Evolutionary conservation across 352 stramenopile species (phyloP).

Genomic region (Globisporangium spiculum): DNA sequence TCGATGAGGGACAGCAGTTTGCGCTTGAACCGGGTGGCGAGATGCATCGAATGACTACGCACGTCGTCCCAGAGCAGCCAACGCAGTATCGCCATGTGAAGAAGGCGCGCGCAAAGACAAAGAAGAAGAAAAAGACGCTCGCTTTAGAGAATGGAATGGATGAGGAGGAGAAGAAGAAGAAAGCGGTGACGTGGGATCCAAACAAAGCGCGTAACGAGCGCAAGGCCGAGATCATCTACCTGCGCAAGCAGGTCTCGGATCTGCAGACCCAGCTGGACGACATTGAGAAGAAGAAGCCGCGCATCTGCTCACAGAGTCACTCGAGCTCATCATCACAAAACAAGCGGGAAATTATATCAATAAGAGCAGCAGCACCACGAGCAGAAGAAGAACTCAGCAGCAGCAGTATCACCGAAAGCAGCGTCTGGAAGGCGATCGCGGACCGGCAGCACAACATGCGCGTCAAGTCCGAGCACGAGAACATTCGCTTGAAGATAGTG

Average conservation of each 20-base stretch:
- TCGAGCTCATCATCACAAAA: too few relatives aligned
- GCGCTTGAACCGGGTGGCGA: too few relatives aligned
- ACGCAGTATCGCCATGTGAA: too few relatives aligned
- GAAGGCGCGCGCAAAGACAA: too few relatives aligned
- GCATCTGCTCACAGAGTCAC: too few relatives aligned
- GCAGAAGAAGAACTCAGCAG: not conserved
- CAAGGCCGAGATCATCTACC: constrained; percentile 34
- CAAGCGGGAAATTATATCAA: too few relatives aligned
- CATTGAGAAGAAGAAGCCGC: not conserved
- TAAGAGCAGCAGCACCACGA: not conserved
- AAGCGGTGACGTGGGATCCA: not conserved
- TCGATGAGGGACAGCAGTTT: too few relatives aligned
- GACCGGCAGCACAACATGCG: not conserved
- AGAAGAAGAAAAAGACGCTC: too few relatives aligned
- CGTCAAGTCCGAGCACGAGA: constrained; percentile 35
- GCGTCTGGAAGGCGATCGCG: constrained; percentile 12
- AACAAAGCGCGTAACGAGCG: constrained; percentile 22
- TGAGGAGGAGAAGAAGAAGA: not conserved
- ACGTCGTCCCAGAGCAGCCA: too few relatives aligned
- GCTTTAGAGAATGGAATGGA: too few relatives aligned
- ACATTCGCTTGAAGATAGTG: constrained; percentile 44
- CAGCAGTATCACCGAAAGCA: not conserved
- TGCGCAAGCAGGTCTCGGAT: constrained; percentile 29
- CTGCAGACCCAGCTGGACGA: constrained; percentile 28
- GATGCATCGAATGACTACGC: too few relatives aligned